phyloP scores from a whole-genome alignment of 2,329 filamentous ascomycete species.

The Aureobasidium sp. region DNA sequence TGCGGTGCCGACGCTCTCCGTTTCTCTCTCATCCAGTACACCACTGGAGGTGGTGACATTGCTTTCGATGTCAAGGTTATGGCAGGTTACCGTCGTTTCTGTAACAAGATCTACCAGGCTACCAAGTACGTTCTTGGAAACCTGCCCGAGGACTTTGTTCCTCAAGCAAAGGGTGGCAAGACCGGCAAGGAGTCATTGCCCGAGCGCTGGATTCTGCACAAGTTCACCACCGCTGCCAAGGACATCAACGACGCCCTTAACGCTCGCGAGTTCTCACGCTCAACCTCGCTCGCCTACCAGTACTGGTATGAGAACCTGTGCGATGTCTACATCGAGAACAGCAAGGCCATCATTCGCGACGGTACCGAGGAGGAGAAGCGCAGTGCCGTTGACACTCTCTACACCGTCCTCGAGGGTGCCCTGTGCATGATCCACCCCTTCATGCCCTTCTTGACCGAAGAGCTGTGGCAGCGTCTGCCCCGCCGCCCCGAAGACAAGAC shows the following conservation, averaged over 20 bases:
- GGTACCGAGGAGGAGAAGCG: conserved; percentile 63
- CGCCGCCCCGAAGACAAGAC: conserved; percentile 61
- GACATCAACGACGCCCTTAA: conserved; percentile 61
- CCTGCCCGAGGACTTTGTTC: conserved; percentile 58
- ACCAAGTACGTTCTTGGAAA: conserved; percentile 88
- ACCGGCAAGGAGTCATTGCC: conserved; percentile 56
- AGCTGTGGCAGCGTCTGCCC: conserved; percentile 78
- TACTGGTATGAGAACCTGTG: conserved; percentile 75
- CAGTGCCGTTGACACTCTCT: conserved; percentile 71
- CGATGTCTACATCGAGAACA: conserved; percentile 82
- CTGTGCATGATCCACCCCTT: conserved; percentile 73
- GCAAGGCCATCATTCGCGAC: conserved; percentile 70
- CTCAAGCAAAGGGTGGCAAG: conserved; percentile 43
- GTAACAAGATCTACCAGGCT: conserved; percentile 96
- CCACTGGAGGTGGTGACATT: conserved; percentile 74
- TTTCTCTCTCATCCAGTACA: conserved; percentile 83
- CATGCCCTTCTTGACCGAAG: conserved; percentile 73
- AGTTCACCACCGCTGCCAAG: conserved; percentile 63
- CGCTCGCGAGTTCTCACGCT: conserved; percentile 64
- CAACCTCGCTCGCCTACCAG: conserved; percentile 63
- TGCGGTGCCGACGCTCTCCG: conserved; percentile 88
- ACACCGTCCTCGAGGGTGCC: conserved; percentile 68
- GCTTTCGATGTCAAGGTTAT: conserved; percentile 88
- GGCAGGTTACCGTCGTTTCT: conserved; percentile 88
- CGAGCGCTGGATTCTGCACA: conserved; percentile 67